These are phyloP conservation scores for Myriangium duriaei DNA, from an alignment of 2,329 filamentous ascomycete genomes.

Conservation along the genomic window DNA sequence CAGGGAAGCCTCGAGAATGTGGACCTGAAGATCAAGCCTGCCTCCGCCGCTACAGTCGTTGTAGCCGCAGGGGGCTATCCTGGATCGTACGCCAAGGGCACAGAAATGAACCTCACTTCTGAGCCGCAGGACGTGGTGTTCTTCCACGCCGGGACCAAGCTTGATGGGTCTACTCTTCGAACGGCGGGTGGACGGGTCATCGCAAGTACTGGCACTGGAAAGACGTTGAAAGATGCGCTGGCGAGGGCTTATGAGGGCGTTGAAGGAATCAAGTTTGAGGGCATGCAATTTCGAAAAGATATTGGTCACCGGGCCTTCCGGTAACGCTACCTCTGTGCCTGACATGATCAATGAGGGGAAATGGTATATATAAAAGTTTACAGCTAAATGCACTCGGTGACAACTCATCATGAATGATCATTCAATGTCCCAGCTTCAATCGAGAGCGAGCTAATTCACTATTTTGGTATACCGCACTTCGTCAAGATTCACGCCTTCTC, in stretches of 20 bases:
- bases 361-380: no score
- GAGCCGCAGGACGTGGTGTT: slow-evolving; percentile 44
- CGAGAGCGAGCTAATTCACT: no score
- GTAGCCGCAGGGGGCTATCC: slow-evolving; percentile 88
- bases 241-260: slow-evolving; percentile 79
- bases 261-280: slow-evolving; percentile 65
- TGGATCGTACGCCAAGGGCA: slow-evolving; percentile 71
- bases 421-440: no score
- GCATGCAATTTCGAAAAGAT: slow-evolving; percentile 85
- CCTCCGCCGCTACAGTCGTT: slow-evolving; percentile 83
- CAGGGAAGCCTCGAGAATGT: slow-evolving; percentile 54
- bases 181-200: slow-evolving; percentile 87
- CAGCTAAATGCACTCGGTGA: no score
- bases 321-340: no score
- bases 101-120: slow-evolving; percentile 40
- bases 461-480: no score
- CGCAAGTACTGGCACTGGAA: slow-evolving; percentile 69
- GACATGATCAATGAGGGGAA: no score
- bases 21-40: slow-evolving; percentile 23
- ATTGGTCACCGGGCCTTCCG: slow-evolving; percentile 52
- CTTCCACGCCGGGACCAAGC: slow-evolving; percentile 83
- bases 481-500: slow-evolving; percentile 5
- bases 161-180: slow-evolving; percentile 51
- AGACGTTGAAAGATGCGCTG: slow-evolving; percentile 69
- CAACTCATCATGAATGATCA: no score